These are phyloP conservation scores for Candida sp. DNA, from an alignment of 1,139 yeast species.

Conservation along the genomic window DNA sequence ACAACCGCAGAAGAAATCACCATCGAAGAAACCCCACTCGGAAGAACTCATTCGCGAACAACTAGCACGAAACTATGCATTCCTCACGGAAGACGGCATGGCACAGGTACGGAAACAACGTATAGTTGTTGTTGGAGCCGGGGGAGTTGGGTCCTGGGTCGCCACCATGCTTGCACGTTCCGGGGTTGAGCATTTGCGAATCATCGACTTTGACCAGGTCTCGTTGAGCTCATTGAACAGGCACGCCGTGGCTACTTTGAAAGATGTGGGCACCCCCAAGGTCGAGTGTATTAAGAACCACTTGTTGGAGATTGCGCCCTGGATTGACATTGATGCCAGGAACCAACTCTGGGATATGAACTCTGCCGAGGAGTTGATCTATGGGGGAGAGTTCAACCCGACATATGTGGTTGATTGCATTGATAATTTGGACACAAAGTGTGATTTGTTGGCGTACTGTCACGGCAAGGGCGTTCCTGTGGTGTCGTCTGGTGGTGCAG, in stretches of 20 bases:
- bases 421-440: constrained; percentile 94
- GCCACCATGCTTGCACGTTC: constrained; percentile 91
- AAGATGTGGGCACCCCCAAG: constrained; percentile 91
- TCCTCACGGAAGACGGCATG: constrained; percentile 86
- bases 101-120: constrained; percentile 71
- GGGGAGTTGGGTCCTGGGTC: constrained; percentile 99
- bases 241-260: constrained; percentile 89
- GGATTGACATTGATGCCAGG: constrained; percentile 81
- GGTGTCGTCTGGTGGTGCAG: constrained; percentile 95
- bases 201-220: constrained; percentile 96
- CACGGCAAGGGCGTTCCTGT: constrained; percentile 61
- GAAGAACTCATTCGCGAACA: constrained; percentile 88
- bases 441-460: constrained; percentile 82
- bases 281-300: constrained; percentile 77
- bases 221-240: constrained; percentile 89
- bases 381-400: constrained; percentile 58
- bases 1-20: constrained; percentile 5
- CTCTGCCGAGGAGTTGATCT: constrained; percentile 62
- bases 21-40: constrained; percentile 41
- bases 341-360: constrained; percentile 79
- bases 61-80: constrained; percentile 91
- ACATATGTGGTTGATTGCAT: constrained; percentile 91
- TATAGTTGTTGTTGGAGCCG: constrained; percentile 94
- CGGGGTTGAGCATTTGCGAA: constrained; percentile 78
- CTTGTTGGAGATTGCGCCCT: constrained; percentile 78